Percentiles rank a stretch among this genome's conserved stretches.
These are phyloP conservation scores for Sphaerulina populicola DNA, from an alignment of 2,329 filamentous ascomycete species.

Conservation along the genomic window DNA sequence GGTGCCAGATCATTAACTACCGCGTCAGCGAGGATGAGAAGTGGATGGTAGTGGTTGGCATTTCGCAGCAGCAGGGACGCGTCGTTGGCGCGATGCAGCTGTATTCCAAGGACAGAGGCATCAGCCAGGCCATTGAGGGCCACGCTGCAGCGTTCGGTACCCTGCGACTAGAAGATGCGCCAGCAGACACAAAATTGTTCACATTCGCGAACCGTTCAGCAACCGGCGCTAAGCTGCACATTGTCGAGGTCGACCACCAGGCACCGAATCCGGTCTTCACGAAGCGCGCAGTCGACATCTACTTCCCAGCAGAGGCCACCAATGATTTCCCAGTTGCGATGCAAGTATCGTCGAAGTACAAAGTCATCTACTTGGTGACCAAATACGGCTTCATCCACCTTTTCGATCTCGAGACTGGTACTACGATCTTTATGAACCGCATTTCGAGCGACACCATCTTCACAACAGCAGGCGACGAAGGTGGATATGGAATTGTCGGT, in stretches of 20 bases:
- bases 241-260: conserved; percentile 93
- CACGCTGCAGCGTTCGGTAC: conserved; percentile 93
- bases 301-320: conserved; percentile 89
- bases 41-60: conserved; percentile 97
- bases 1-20: conserved; percentile 99
- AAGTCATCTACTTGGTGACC: conserved; percentile 91
- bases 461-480: conserved; percentile 75
- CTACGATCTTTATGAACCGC: conserved; percentile 98
- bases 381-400: conserved; percentile 99
- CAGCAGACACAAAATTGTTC: conserved; percentile 89
- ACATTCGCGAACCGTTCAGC: conserved; percentile 89
- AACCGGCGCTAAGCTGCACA: conserved; percentile 86
- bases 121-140: conserved; percentile 96
- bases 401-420: conserved; percentile 92
- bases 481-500: conserved; percentile 80
- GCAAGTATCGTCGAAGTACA: conserved; percentile 94
- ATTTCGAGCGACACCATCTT: conserved; percentile 99
- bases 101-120: conserved; percentile 89
- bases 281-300: conserved; percentile 96
- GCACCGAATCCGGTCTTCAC: conserved; percentile 79
- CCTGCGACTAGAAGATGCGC: conserved; percentile 76
- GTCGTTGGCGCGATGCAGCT: conserved; percentile 96
- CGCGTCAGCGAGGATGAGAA: conserved; percentile 90
- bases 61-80: conserved; percentile 83
- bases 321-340: conserved; percentile 98